These are phyloP conservation scores for Lipomyces orientalis DNA, from an alignment of 805 yeast species.

Conservation along the genomic window DNA sequence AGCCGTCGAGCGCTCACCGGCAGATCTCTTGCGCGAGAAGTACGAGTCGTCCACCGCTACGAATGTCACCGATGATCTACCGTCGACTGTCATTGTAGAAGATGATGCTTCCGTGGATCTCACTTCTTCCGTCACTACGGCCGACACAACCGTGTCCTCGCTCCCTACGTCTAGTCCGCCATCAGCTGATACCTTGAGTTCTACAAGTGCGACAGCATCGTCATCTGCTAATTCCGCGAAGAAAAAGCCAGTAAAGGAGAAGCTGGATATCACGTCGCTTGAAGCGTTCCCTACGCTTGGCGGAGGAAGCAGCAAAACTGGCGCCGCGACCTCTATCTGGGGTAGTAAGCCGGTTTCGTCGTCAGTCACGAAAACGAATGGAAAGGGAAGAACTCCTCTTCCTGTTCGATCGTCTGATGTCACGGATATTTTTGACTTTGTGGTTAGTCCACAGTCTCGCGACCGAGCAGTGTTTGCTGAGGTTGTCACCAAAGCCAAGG, in stretches of 20 bases:
- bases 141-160: constrained; percentile 25
- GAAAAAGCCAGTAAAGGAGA: constrained; percentile 22
- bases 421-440: constrained; percentile 81
- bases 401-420: constrained; percentile 63
- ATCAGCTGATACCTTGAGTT: constrained; percentile 12
- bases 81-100: constrained; percentile 1
- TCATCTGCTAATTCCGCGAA: constrained; percentile 12
- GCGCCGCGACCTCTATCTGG: constrained; percentile 29
- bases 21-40: constrained; percentile 33
- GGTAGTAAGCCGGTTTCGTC: constrained; percentile 17
- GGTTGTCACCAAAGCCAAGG: constrained; percentile 55
- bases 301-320: constrained; percentile 15
- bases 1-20: constrained; percentile 26
- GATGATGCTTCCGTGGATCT: constrained; percentile 27
- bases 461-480: constrained; percentile 67
- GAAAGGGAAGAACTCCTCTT: constrained; percentile 42
- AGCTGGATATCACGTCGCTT: constrained; percentile 40
- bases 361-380: constrained; percentile 10
- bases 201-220: constrained; percentile 17
- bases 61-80: constrained; percentile 1
- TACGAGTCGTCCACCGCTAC: constrained; percentile 26
- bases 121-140: constrained; percentile 29
- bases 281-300: constrained; percentile 45
- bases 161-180: constrained; percentile 22
- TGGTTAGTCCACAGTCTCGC: constrained; percentile 62